Conservation (phyloP, 2,329 filamentous ascomycete genomes). For the Ascochyta clinopodiicola region DNA sequence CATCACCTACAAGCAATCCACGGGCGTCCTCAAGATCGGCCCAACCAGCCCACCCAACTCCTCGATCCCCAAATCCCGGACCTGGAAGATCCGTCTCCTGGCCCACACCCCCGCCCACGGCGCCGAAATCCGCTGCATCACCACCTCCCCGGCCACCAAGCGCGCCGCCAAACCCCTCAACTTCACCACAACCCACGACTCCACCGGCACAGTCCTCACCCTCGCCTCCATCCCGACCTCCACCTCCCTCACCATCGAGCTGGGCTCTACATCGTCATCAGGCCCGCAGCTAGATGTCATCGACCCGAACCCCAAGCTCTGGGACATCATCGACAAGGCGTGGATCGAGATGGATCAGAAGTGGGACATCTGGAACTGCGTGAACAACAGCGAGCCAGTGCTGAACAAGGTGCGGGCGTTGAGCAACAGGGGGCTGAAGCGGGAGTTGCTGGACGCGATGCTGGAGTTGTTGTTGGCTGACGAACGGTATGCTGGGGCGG, state of each 20-base stretch:
- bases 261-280: conserved; percentile 18
- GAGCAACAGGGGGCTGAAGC: conserved; percentile 34
- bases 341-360: conserved; percentile 43
- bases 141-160: conserved; percentile 31
- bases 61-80: conserved; percentile 36
- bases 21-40: conserved; percentile 45
- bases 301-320: conserved; percentile 39
- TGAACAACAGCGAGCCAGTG: conserved; percentile 37
- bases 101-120: conserved; percentile 29
- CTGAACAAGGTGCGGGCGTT: conserved; percentile 39
- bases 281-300: conserved; percentile 44
- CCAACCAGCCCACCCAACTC: conserved; percentile 35
- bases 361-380: conserved; percentile 40
- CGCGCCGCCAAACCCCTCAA: conserved; percentile 31
- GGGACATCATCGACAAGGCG: conserved; percentile 37
- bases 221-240: conserved; percentile 30
- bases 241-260: conserved; percentile 37
- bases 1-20: conserved; percentile 48
- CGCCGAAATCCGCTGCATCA: conserved; percentile 34
- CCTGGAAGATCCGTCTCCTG: conserved; percentile 44
- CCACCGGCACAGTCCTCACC: conserved; percentile 38
- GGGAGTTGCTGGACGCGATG: conserved; percentile 41
- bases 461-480: conserved; percentile 46
- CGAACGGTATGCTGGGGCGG: conserved; percentile 34
- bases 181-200: conserved; percentile 20